Evolutionary conservation across 257 asterid genomes (phyloP).

Genomic region (Przewalskia tangutica): DNA sequence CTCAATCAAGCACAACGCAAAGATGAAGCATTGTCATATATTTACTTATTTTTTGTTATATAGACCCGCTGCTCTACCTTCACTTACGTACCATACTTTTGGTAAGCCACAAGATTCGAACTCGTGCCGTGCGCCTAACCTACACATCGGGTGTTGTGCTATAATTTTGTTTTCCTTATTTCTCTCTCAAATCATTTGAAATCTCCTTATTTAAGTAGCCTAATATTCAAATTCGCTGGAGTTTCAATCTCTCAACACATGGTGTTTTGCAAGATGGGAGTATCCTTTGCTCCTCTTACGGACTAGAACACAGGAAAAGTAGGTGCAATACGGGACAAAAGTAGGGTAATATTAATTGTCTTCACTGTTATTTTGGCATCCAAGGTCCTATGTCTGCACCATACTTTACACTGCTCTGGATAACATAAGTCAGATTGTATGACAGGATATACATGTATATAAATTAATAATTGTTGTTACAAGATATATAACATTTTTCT

Average conservation of each 20-base stretch:
- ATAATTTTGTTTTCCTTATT: background rate
- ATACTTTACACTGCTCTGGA: background rate
- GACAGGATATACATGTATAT: background rate
- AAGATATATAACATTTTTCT: background rate
- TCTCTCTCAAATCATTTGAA: background rate
- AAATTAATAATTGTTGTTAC: background rate
- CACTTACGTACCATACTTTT: background rate
- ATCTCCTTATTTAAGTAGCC: background rate
- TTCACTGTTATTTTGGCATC: background rate
- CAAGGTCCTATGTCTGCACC: background rate
- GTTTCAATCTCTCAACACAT: background rate
- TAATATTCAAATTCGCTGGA: background rate
- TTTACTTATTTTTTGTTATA: background rate
- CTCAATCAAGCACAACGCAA: conserved; percentile 33
- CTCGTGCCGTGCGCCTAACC: background rate
- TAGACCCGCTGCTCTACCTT: background rate
- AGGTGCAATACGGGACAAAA: background rate
- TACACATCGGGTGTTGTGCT: background rate
- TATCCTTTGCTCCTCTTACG: background rate
- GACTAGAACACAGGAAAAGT: background rate
- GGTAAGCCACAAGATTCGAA: background rate
- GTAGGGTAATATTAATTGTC: background rate
- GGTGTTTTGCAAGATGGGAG: background rate
- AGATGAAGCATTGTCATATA: background rate
- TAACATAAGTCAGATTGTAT: background rate